These are phyloP conservation scores for Debaryomyces coudertii DNA, from an alignment of 1,139 yeast species.

Conservation along the genomic window DNA sequence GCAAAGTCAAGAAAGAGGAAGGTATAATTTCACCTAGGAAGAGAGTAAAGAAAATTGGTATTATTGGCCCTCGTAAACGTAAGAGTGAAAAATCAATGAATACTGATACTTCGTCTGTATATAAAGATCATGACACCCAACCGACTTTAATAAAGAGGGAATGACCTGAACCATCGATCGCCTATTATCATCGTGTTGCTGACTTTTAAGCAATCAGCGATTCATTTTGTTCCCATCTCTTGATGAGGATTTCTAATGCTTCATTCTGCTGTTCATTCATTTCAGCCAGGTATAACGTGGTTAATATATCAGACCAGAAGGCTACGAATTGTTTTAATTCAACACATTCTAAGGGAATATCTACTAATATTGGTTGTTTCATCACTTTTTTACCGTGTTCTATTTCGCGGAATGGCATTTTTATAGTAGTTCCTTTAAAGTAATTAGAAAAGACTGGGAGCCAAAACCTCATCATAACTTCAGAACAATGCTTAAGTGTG, in stretches of 20 bases:
- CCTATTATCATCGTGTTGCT: background rate
- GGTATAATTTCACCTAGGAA: background rate
- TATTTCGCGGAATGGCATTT: constrained; percentile 31
- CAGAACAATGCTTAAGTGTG: constrained; percentile 46
- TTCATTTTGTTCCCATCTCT: constrained; percentile 43
- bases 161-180: background rate
- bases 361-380: constrained; percentile 24
- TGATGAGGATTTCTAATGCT: constrained; percentile 40
- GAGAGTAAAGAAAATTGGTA: constrained; percentile 6
- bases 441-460: constrained; percentile 59
- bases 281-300: constrained; percentile 40
- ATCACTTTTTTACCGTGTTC: constrained; percentile 23
- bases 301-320: constrained; percentile 56
- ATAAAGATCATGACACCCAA: background rate
- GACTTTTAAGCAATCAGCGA: background rate
- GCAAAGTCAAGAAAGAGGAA: background rate
- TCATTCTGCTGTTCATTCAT: constrained; percentile 41
- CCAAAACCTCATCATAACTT: constrained; percentile 52
- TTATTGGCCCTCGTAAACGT: constrained; percentile 3
- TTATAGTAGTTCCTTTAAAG: constrained; percentile 25
- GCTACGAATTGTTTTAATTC: constrained; percentile 44
- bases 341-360: constrained; percentile 29
- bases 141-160: background rate
- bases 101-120: background rate
- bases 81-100: background rate